Percentiles rank a stretch among this genome's conserved stretches.
Conservation (phyloP, 371 early-diverging fungal species). For the Cladochytrium tenue region DNA sequence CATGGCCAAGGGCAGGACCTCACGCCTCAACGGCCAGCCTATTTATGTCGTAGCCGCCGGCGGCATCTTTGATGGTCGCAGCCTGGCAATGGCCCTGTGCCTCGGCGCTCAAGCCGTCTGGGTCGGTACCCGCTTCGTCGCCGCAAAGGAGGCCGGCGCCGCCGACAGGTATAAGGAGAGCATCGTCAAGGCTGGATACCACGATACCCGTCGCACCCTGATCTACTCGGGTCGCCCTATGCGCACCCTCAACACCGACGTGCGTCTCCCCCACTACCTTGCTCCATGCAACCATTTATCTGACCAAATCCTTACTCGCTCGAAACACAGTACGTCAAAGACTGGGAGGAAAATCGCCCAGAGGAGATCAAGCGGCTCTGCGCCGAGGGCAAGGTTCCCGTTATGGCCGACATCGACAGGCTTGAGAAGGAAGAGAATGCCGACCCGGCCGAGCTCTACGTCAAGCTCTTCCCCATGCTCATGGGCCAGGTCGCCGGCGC, state of each 20-base stretch:
- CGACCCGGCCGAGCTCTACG: not conserved
- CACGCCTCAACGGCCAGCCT: constrained; percentile 22
- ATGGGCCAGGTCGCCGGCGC: not conserved
- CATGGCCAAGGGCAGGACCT: constrained; percentile 20
- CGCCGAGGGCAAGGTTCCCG: not conserved
- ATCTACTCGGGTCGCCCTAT: constrained; percentile 36
- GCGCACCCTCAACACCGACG: constrained; percentile 24
- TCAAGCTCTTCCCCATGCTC: not conserved
- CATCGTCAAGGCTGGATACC: constrained; percentile 26
- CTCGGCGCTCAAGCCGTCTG: constrained; percentile 39
- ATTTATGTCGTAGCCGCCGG: constrained; percentile 36
- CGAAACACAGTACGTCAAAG: not conserved
- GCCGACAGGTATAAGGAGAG: constrained; percentile 31
- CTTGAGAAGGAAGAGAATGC: not conserved
- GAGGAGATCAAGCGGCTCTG: not conserved
- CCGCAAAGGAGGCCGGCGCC: constrained; percentile 35
- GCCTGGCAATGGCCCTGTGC: constrained; percentile 31
- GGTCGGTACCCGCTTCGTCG: constrained; percentile 39
- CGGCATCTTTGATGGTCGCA: constrained; percentile 29
- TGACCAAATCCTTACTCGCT: too few species aligned
- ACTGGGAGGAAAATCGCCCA: not conserved
- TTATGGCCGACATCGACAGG: not conserved
- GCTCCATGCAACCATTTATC: not conserved
- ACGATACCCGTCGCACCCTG: constrained; percentile 33
- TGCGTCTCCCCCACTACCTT: not conserved